These are phyloP conservation scores for Escovopsis sp. DNA, from an alignment of 2,329 filamentous ascomycete species.

Conservation along the genomic window DNA sequence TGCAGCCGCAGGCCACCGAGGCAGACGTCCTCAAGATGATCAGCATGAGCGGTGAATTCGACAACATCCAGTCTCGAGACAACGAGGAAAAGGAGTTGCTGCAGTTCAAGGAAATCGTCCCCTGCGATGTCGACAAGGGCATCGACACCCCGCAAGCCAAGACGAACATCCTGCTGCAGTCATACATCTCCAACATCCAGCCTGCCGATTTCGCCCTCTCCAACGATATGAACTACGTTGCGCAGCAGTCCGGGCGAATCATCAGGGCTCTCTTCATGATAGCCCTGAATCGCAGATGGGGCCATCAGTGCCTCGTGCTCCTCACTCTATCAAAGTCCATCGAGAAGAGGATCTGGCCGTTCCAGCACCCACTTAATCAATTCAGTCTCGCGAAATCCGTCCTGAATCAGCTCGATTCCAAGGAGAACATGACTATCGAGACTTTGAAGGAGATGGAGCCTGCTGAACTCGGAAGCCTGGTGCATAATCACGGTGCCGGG, in stretches of 20 bases:
- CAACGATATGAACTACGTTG: slow-evolving; percentile 88
- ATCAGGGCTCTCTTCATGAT: slow-evolving; percentile 96
- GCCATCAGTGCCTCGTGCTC: slow-evolving; percentile 83
- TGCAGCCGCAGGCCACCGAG: slow-evolving; percentile 73
- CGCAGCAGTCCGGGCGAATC: slow-evolving; percentile 89
- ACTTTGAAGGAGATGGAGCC: slow-evolving; percentile 83
- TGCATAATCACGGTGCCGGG: slow-evolving; percentile 83
- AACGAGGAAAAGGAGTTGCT: slow-evolving; percentile 80
- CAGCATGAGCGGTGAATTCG: slow-evolving; percentile 92
- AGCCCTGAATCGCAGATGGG: slow-evolving; percentile 87
- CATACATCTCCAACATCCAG: slow-evolving; percentile 78
- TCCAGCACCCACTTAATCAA: slow-evolving; percentile 86
- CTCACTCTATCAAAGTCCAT: slow-evolving; percentile 92
- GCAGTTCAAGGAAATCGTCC: slow-evolving; percentile 52
- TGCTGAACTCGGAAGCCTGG: slow-evolving; percentile 75
- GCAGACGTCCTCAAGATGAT: slow-evolving; percentile 94
- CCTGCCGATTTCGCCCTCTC: slow-evolving; percentile 87
- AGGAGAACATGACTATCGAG: slow-evolving; percentile 62
- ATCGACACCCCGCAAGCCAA: slow-evolving; percentile 67
- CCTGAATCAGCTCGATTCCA: slow-evolving; percentile 72
- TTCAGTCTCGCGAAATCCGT: slow-evolving; percentile 82
- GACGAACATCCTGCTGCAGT: slow-evolving; percentile 88
- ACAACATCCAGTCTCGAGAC: slow-evolving; percentile 88
- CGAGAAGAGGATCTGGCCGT: slow-evolving; percentile 90
- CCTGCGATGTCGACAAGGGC: slow-evolving; percentile 65